Base-by-base conservation (phyloP, 2,329 filamentous ascomycete genomes). In the Leptographium lundbergii region DNA sequence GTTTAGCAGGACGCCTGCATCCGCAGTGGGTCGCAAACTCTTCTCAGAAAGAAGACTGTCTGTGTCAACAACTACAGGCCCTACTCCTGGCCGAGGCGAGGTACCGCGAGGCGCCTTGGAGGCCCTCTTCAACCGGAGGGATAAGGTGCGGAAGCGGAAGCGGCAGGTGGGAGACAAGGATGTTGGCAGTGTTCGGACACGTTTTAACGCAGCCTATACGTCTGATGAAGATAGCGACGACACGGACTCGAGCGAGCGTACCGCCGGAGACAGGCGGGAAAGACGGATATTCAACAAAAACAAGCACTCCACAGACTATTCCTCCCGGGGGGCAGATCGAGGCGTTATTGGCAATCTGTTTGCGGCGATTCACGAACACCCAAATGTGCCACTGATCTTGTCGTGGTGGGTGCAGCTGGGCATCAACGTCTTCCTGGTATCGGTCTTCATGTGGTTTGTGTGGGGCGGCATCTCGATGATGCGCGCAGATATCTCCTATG, bases 401-500 rank as follows among this genome's bases (percentile, higher is more conserved):
- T 81, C 79, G 54, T 76, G 77, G 61, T 86, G 82, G 78, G 70
- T 85, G 39, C 77, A 81, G 59, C 72, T 85, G 4, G 67, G 78
- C 2, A 80, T 90, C 72, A 90, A 89, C 68, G 69, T 84, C 54
- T 78, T 81, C 61, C 74, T 88, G 19, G 76, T 85, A 6, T 69
- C 71, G 5, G 70, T 78, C 14, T 71, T 79, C 58, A 72, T 84
- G 48, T 92, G 87, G 70, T 75, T 89, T 51, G 76, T 89, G 39
- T 89, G 86, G 73, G 77, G 81, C 1, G 80, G 89, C 65, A 81
- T 88, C 63, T 75, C 78, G 17, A 86, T 88, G 10, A 83, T 94
- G 57, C 84, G 85, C 17, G 78, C 80, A 27, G 91, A 96, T 69
- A 85, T 96, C 39, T 77, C 84, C 61, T 82, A 86, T 57, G 88